Percentiles rank a stretch among this genome's conserved stretches.
Conservation (phyloP, 495 filamentous ascomycete species). For the Hyaloscypha hepaticicola region DNA sequence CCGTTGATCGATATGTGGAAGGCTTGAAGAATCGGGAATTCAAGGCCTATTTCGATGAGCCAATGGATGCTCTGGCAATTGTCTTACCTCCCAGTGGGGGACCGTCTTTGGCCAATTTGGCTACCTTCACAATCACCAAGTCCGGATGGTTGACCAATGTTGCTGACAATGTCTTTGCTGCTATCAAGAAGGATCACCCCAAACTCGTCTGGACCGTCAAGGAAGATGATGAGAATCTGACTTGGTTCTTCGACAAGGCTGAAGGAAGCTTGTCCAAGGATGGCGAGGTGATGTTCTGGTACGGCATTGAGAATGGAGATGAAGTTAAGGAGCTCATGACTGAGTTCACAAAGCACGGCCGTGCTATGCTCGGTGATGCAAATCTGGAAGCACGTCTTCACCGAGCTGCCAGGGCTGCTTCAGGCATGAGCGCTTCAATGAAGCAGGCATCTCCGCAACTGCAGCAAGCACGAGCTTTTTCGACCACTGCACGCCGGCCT, state of each 20-base stretch:
- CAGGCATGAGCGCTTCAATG: constrained; percentile 51
- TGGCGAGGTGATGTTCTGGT: constrained; percentile 95
- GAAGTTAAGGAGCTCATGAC: constrained; percentile 85
- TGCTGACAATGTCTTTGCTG: constrained; percentile 94
- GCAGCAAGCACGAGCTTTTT: constrained; percentile 67
- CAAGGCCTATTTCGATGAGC: constrained; percentile 92
- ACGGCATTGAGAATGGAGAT: constrained; percentile 80
- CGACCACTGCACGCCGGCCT: constrained; percentile 51
- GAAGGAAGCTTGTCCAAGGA: constrained; percentile 84
- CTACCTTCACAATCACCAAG: constrained; percentile 94
- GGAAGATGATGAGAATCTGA: constrained; percentile 94
- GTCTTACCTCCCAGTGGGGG: constrained; percentile 68
- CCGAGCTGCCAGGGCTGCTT: constrained; percentile 68
- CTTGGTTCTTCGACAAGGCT: constrained; percentile 98
- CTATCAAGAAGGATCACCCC: constrained; percentile 88
- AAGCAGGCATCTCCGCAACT: constrained; percentile 41
- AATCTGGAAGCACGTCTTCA: constrained; percentile 84
- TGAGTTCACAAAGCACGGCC: constrained; percentile 80
- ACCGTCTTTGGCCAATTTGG: constrained; percentile 67
- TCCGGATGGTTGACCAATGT: constrained; percentile 94
- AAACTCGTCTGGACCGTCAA: constrained; percentile 97
- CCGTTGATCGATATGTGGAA: constrained; percentile 84
- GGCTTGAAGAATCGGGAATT: constrained; percentile 74
- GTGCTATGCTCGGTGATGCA: constrained; percentile 86
- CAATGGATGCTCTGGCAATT: constrained; percentile 95